phyloP scores from a whole-genome alignment of 2,329 filamentous ascomycete species.

The Pseudogymnoascus pannorum region DNA sequence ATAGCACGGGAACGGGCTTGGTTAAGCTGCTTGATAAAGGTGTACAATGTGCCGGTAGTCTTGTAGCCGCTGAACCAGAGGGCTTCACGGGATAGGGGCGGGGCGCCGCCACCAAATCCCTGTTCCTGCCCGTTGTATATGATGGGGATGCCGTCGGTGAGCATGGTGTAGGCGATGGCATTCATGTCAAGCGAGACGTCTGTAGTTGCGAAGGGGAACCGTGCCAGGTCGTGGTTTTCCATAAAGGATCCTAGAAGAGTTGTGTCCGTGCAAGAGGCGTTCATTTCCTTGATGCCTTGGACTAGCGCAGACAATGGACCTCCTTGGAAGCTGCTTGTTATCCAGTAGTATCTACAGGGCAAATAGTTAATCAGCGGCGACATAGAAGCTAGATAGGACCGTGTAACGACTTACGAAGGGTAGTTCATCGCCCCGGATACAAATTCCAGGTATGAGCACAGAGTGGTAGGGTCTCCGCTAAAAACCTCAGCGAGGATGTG shows the following conservation, averaged over 20 bases:
- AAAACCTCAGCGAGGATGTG: constrained; percentile 33
- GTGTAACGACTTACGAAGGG: constrained; percentile 26
- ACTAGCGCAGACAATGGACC: background rate
- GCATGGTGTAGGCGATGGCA: constrained; percentile 39
- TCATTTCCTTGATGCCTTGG: background rate
- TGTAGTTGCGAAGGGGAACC: constrained; percentile 28
- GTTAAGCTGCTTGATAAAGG: constrained; percentile 35
- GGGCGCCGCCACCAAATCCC: constrained; percentile 32
- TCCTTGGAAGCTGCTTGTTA: background rate
- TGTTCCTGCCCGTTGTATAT: constrained; percentile 47
- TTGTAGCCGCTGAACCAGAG: constrained; percentile 36
- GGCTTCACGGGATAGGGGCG: constrained; percentile 37
- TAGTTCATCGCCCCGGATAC: constrained; percentile 42
- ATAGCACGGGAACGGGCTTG: constrained; percentile 29
- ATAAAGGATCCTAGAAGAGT: constrained; percentile 33
- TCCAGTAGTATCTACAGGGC: background rate
- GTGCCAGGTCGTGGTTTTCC: constrained; percentile 37
- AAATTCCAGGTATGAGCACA: constrained; percentile 38
- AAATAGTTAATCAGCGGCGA: background rate
- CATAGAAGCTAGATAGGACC: constrained; percentile 27
- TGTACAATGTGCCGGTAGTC: constrained; percentile 32
- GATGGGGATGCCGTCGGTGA: constrained; percentile 44
- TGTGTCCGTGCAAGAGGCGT: constrained; percentile 29
- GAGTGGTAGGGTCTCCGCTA: constrained; percentile 31
- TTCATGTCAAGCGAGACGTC: constrained; percentile 35